phyloP scores from a whole-genome alignment of 2,329 filamentous ascomycete species.

The Ascochyta clinopodiicola region DNA sequence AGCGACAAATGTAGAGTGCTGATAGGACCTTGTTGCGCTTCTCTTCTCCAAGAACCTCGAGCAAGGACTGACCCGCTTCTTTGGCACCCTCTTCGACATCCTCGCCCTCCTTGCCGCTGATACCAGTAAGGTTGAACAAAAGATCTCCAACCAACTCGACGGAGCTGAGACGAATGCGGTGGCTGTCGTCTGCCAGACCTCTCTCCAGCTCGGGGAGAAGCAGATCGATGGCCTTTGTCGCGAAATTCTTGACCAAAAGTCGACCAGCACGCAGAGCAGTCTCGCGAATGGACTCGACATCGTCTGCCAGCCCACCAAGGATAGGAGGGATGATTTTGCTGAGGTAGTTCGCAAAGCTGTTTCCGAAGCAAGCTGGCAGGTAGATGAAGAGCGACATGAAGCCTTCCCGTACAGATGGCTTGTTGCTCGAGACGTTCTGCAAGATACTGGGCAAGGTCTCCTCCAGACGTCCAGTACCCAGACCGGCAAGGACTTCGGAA shows the following conservation, averaged over 20 bases:
- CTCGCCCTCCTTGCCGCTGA: slow-evolving; percentile 77
- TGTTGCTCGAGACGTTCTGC: slow-evolving; percentile 92
- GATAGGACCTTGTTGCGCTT: slow-evolving; percentile 97
- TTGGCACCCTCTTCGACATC: slow-evolving; percentile 81
- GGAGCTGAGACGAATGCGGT: slow-evolving; percentile 96
- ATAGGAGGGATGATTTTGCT: slow-evolving; percentile 96
- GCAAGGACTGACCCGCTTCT: slow-evolving; percentile 89
- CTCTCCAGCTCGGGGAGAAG: slow-evolving; percentile 93
- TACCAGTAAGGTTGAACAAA: slow-evolving; percentile 95
- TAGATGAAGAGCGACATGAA: slow-evolving; percentile 99
- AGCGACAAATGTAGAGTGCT: slow-evolving; percentile 96
- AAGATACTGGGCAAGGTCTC: slow-evolving; percentile 96
- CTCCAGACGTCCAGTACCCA: slow-evolving; percentile 90
- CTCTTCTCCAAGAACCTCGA: slow-evolving; percentile 93
- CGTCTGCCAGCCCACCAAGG: slow-evolving; percentile 90
- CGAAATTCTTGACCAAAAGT: slow-evolving; percentile 97
- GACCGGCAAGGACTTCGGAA: slow-evolving; percentile 91
- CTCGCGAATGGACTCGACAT: slow-evolving; percentile 94
- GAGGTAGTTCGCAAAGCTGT: slow-evolving; percentile 96
- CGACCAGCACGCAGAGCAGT: slow-evolving; percentile 94
- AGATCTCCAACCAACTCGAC: slow-evolving; percentile 97
- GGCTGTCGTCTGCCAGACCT: slow-evolving; percentile 94
- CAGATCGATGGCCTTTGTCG: slow-evolving; percentile 90
- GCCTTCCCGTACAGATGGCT: slow-evolving; percentile 89
- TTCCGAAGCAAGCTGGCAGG: slow-evolving; percentile 97